A percentile compares a stretch with the other conserved stretches of the same genome.
Conservation (phyloP, 495 filamentous ascomycete genomes). For the Cladorrhinum samala region DNA sequence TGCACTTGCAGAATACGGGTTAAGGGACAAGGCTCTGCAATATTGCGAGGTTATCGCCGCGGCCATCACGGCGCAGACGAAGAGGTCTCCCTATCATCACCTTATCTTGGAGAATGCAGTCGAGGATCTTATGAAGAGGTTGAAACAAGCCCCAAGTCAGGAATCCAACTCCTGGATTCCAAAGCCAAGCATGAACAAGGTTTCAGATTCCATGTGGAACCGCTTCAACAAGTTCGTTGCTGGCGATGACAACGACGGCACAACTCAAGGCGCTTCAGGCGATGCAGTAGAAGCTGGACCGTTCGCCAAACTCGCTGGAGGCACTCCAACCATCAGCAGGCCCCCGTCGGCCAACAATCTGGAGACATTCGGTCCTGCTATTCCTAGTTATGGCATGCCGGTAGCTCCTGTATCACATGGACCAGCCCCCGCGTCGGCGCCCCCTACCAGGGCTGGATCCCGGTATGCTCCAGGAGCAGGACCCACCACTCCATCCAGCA, state of each 20-base stretch:
- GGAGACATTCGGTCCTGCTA: slow-evolving; percentile 51
- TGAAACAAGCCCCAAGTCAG: slow-evolving; percentile 79
- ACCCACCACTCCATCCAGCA: slow-evolving; percentile 16
- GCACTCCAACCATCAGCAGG: slow-evolving; percentile 77
- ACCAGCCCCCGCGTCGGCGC: slow-evolving; percentile 18
- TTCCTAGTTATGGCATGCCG: slow-evolving; percentile 30
- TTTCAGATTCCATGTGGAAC: slow-evolving; percentile 79
- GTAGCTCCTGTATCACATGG: slow-evolving; percentile 26
- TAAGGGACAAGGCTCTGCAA: slow-evolving; percentile 72
- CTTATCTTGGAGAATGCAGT: slow-evolving; percentile 62
- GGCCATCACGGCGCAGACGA: slow-evolving; percentile 76
- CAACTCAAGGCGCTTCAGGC: slow-evolving; percentile 52
- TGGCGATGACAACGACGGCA: slow-evolving; percentile 70
- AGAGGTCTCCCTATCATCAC: slow-evolving; percentile 78
- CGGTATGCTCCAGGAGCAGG: slow-evolving; percentile 55
- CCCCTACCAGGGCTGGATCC: slow-evolving; percentile 45
- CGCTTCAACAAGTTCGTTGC: slow-evolving; percentile 92
- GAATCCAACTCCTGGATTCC: slow-evolving; percentile 69
- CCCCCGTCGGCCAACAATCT: slow-evolving; percentile 70
- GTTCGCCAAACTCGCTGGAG: slow-evolving; percentile 71
- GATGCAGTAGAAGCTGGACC: slow-evolving; percentile 63
- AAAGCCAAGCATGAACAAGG: slow-evolving; percentile 90
- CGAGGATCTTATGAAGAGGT: slow-evolving; percentile 74
- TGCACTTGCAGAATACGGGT: slow-evolving; percentile 75
- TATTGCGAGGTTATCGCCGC: slow-evolving; percentile 83